These are phyloP conservation scores for Microthlaspi erraticum DNA, from an alignment of 345 rosid species.

Conservation along the genomic window DNA sequence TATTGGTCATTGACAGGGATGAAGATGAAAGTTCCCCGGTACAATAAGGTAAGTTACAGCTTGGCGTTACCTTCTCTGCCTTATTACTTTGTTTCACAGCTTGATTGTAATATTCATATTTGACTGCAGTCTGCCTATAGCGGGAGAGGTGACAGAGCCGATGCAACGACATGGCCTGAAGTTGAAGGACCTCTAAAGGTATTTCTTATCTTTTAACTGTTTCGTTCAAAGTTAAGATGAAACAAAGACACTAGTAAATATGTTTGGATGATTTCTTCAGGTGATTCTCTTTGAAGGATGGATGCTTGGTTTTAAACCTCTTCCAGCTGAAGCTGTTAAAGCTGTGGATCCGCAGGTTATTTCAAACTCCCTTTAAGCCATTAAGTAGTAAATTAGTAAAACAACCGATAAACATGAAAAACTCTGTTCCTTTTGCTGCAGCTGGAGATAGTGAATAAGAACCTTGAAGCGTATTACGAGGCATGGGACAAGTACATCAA, in stretches of 20 bases:
- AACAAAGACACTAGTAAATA: neutral
- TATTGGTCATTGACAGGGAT: conserved; percentile 58
- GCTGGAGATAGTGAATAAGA: conserved; percentile 81
- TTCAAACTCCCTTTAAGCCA: neutral
- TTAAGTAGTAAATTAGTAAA: neutral
- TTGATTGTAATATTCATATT: conserved; percentile 10
- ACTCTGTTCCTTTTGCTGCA: conserved; percentile 39
- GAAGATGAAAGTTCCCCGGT: conserved; percentile 94
- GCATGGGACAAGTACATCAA: conserved; percentile 90
- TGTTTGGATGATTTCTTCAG: conserved; percentile 38
- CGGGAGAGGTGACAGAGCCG: conserved; percentile 93
- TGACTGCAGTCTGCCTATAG: conserved; percentile 81
- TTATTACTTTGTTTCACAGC: neutral
- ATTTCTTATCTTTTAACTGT: conserved; percentile 33
- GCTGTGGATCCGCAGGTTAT: conserved; percentile 90
- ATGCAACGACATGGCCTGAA: conserved; percentile 85
- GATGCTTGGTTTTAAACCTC: conserved; percentile 97
- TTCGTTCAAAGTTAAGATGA: conserved; percentile 12
- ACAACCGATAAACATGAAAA: neutral
- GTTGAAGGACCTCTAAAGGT: conserved; percentile 89
- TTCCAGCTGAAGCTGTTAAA: conserved; percentile 61
- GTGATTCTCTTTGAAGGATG: conserved; percentile 93
- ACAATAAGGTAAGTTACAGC: conserved; percentile 70
- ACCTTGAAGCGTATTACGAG: conserved; percentile 81
- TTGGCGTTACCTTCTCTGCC: neutral